Conservation (phyloP, 208 protist genomes). For the Strigomonas culicis region DNA sequence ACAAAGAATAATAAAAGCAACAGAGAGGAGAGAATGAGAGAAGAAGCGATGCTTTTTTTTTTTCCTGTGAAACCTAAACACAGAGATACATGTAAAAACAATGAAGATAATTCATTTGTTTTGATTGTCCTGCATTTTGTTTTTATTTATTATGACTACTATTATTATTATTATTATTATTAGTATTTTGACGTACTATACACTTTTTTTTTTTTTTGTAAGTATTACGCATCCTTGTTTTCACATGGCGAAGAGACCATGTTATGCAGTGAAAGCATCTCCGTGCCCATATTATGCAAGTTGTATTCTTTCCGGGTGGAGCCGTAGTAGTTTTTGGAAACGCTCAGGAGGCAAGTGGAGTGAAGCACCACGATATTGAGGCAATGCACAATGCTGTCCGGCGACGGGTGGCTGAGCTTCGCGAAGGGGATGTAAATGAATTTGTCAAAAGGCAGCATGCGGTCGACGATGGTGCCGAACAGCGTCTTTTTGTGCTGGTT, state of each 20-base stretch:
- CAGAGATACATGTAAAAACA: too few species aligned
- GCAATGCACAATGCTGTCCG: too few species aligned
- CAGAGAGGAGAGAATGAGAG: neutral
- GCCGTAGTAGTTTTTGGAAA: neutral
- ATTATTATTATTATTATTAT: too few species aligned
- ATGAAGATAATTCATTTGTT: too few species aligned
- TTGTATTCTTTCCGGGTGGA: neutral
- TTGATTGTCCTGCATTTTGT: too few species aligned
- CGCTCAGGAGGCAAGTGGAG: slow-evolving; percentile 71
- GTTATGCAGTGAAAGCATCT: neutral
- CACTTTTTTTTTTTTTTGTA: neutral
- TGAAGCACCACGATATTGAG: slow-evolving; percentile 73
- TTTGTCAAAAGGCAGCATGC: too few species aligned
- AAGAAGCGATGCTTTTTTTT: neutral
- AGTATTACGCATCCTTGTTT: neutral
- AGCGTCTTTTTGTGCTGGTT: neutral
- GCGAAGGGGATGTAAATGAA: too few species aligned
- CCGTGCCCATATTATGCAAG: neutral
- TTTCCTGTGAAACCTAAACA: too few species aligned
- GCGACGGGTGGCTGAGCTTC: too few species aligned
- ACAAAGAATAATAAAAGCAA: neutral
- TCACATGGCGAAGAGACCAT: too few species aligned
- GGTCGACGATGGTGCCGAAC: too few species aligned
- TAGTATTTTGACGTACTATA: neutral
- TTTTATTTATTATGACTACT: too few species aligned